Evolutionary conservation across 2,329 filamentous ascomycete genomes (phyloP).

Genomic region (Nigrograna mackinnonii): DNA sequence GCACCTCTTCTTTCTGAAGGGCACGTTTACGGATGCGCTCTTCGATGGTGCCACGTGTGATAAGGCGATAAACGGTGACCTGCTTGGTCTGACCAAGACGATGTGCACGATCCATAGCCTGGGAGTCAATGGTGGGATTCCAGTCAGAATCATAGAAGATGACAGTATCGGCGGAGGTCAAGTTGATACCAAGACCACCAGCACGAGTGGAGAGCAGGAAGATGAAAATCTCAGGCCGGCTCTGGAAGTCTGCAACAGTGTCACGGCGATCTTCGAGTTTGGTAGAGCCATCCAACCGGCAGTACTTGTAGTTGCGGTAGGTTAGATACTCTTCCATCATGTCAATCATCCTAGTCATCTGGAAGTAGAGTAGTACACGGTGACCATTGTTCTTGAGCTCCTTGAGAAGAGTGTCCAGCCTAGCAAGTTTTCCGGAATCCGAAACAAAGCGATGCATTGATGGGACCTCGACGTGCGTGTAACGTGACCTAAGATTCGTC

Average conservation of each 20-base stretch:
- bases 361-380: conserved; percentile 96
- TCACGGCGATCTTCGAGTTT: conserved; percentile 97
- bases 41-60: conserved; percentile 95
- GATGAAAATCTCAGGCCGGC: conserved; percentile 90
- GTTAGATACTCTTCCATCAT: conserved; percentile 99
- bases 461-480: conserved; percentile 88
- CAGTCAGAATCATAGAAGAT: conserved; percentile 4
- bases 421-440: conserved; percentile 93
- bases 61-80: conserved; percentile 96
- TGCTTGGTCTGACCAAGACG: conserved; percentile 94
- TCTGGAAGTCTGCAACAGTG: conserved; percentile 96
- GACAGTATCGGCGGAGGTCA: conserved; percentile 2
- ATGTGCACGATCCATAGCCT: conserved; percentile 98
- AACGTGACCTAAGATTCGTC: conserved; percentile 78
- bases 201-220: conserved; percentile 95
- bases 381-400: conserved; percentile 91
- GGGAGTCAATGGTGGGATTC: conserved; percentile 98
- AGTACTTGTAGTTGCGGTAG: conserved; percentile 99
- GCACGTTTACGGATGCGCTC: conserved; percentile 97
- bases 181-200: conserved; percentile 62
- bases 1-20: conserved; percentile 97
- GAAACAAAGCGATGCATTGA: conserved; percentile 98
- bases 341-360: conserved; percentile 99
- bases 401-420: conserved; percentile 83
- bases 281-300: conserved; percentile 92